A percentile compares a stretch with the other conserved stretches of the same genome.
These are phyloP conservation scores for Stemphylium lycopersici DNA, from an alignment of 2,329 filamentous ascomycete genomes.

Conservation along the genomic window DNA sequence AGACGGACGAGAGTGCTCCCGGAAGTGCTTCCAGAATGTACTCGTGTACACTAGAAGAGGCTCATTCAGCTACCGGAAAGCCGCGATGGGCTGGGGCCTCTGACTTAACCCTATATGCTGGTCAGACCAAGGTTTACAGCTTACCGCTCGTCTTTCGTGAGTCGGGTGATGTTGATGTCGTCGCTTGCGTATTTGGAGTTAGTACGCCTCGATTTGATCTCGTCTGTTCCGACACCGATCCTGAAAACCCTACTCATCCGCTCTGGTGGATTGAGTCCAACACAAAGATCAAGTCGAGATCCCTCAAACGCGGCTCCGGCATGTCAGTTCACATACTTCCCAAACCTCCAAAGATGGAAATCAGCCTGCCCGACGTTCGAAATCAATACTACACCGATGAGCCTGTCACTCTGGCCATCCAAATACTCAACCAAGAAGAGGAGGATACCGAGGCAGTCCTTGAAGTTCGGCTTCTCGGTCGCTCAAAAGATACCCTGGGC, in stretches of 20 bases:
- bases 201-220: conserved; percentile 70
- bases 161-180: conserved; percentile 74
- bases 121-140: conserved; percentile 72
- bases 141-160: conserved; percentile 78
- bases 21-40: conserved; percentile 23
- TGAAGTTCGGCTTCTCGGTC: conserved; percentile 70
- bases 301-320: conserved; percentile 43
- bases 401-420: conserved; percentile 69
- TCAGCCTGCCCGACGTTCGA: conserved; percentile 67
- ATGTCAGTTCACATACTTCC: conserved; percentile 75
- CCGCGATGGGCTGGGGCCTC: conserved; percentile 61
- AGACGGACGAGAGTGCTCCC: conserved; percentile 16
- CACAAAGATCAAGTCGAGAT: conserved; percentile 33
- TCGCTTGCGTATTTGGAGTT: conserved; percentile 68
- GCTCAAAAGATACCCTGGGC: conserved; percentile 53
- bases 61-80: conserved; percentile 29
- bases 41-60: conserved; percentile 38
- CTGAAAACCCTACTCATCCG: conserved; percentile 33
- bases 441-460: conserved; percentile 75
- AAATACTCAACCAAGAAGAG: conserved; percentile 82
- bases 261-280: conserved; percentile 45
- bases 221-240: conserved; percentile 64
- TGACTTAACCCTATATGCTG: conserved; percentile 70
- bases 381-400: conserved; percentile 88
- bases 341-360: conserved; percentile 88